These are phyloP conservation scores for Bondarzewia mesenterica DNA, from an alignment of 1,284 basidiomycete species.

Conservation along the genomic window DNA sequence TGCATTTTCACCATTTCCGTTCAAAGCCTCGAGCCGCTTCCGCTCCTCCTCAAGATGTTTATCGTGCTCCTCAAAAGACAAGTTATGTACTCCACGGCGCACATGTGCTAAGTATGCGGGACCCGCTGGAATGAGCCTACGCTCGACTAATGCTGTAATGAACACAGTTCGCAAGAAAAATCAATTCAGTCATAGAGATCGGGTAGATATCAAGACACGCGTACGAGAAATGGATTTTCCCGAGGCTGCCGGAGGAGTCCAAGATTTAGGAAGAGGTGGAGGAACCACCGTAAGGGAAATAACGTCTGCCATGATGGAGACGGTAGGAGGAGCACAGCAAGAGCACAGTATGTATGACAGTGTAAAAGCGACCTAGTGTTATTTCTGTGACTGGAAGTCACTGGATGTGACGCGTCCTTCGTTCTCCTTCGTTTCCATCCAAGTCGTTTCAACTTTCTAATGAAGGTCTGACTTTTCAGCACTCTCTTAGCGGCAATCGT, in stretches of 20 bases:
- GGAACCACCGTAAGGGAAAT: conserved; percentile 24
- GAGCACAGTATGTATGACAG: background rate
- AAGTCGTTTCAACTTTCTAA: too few species aligned
- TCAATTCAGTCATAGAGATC: conserved; percentile 2
- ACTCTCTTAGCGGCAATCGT: too few species aligned
- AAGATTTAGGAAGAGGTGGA: conserved; percentile 20
- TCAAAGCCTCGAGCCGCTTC: conserved; percentile 42
- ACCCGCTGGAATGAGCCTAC: conserved; percentile 71
- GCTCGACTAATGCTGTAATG: conserved; percentile 27
- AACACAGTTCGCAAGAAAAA: background rate
- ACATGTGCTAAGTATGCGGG: conserved; percentile 79
- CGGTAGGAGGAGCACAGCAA: too few species aligned
- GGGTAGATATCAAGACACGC: conserved; percentile 8
- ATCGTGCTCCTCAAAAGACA: conserved; percentile 80
- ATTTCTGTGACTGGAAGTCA: too few species aligned
- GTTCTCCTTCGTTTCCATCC: too few species aligned
- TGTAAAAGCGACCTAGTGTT: too few species aligned
- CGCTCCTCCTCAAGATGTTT: conserved; percentile 48
- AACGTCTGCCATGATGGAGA: conserved; percentile 23
- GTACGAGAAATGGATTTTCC: conserved; percentile 26
- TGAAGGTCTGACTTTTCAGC: too few species aligned
- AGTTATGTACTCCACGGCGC: conserved; percentile 63
- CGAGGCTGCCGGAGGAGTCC: conserved; percentile 20
- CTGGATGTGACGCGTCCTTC: too few species aligned
- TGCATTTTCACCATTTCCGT: conserved; percentile 41